phyloP scores from a whole-genome alignment of 768 basidiomycete genomes.

The Dacryopinax primogenitus region DNA sequence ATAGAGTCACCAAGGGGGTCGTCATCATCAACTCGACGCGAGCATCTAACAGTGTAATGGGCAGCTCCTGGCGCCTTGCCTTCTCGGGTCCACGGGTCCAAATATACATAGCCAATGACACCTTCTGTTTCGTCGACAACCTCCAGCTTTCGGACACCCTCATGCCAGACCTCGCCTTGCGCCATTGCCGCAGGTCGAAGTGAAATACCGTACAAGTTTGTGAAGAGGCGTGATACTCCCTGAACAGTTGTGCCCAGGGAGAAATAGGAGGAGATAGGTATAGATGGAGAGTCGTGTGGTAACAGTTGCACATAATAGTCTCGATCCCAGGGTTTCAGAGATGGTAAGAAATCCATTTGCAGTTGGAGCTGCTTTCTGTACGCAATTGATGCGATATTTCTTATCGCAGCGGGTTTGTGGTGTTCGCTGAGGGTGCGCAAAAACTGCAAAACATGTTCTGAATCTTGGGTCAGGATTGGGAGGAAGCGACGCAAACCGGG shows the following conservation, averaged over 20 bases:
- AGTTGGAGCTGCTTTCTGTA: slow-evolving; percentile 61
- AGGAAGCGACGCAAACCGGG: background rate
- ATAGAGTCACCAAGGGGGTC: slow-evolving; percentile 55
- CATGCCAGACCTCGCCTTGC: slow-evolving; percentile 80
- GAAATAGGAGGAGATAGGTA: slow-evolving; percentile 38
- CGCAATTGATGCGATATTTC: slow-evolving; percentile 53
- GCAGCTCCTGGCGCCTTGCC: slow-evolving; percentile 88
- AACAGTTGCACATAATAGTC: slow-evolving; percentile 84
- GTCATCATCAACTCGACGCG: slow-evolving; percentile 82
- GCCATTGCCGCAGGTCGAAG: slow-evolving; percentile 54
- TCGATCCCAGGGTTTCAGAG: slow-evolving; percentile 90
- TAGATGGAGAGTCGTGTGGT: slow-evolving; percentile 54
- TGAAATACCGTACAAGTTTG: slow-evolving; percentile 73
- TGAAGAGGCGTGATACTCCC: slow-evolving; percentile 82
- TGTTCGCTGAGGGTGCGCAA: slow-evolving; percentile 67
- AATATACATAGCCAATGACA: slow-evolving; percentile 85
- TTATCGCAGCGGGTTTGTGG: slow-evolving; percentile 62
- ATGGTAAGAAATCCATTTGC: slow-evolving; percentile 29
- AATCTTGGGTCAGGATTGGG: background rate
- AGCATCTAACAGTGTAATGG: slow-evolving; percentile 95
- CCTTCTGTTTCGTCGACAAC: slow-evolving; percentile 84
- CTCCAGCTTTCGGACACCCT: slow-evolving; percentile 78
- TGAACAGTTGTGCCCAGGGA: slow-evolving; percentile 85
- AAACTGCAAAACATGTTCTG: slow-evolving; percentile 80
- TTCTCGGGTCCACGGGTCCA: slow-evolving; percentile 71